Percentiles rank a stretch among this genome's conserved stretches.
phyloP scores from a whole-genome alignment of 495 filamentous ascomycete genomes.

The Lentithecium fluviatile region DNA sequence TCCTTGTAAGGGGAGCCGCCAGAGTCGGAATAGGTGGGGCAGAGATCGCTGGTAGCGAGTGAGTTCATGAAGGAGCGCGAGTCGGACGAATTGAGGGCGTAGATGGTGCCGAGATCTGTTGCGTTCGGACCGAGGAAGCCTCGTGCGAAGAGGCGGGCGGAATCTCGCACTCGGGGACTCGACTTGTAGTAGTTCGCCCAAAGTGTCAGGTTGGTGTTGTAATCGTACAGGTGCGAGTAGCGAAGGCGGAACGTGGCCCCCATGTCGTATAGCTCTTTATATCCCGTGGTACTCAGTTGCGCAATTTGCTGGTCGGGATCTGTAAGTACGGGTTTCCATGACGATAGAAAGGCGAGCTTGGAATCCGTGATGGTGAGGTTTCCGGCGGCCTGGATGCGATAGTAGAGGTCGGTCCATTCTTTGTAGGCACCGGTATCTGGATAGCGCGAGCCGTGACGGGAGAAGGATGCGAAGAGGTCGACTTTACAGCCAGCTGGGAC shows the following conservation, averaged over 20 bases:
- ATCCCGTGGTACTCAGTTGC: conserved; percentile 54
- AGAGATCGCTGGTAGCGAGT: conserved; percentile 56
- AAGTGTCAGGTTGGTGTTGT: conserved; percentile 53
- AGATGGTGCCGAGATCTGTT: conserved; percentile 49
- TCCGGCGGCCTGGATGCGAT: conserved; percentile 45
- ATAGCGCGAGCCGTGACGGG: conserved; percentile 58
- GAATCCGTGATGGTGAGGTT: conserved; percentile 47
- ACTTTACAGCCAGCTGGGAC: conserved; percentile 54
- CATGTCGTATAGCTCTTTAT: conserved; percentile 53
- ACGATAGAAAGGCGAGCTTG: conserved; percentile 49
- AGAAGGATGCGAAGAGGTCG: conserved; percentile 55
- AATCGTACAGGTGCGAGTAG: conserved; percentile 57
- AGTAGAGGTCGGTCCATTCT: conserved; percentile 50
- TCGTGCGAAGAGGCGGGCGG: conserved; percentile 54
- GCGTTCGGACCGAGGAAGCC: conserved; percentile 55
- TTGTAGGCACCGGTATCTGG: conserved; percentile 56
- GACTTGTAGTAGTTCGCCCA: conserved; percentile 59
- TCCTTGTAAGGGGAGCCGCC: conserved; percentile 43
- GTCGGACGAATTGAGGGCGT: conserved; percentile 51
- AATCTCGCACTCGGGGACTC: conserved; percentile 37
- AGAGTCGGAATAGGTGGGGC: conserved; percentile 50
- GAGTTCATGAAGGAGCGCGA: conserved; percentile 53
- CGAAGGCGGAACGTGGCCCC: conserved; percentile 40
- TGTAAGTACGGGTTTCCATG: conserved; percentile 55
- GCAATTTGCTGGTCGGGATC: conserved; percentile 51